These are phyloP conservation scores for Hygrophorus russula DNA, from an alignment of 768 basidiomycete species.

Conservation along the genomic window DNA sequence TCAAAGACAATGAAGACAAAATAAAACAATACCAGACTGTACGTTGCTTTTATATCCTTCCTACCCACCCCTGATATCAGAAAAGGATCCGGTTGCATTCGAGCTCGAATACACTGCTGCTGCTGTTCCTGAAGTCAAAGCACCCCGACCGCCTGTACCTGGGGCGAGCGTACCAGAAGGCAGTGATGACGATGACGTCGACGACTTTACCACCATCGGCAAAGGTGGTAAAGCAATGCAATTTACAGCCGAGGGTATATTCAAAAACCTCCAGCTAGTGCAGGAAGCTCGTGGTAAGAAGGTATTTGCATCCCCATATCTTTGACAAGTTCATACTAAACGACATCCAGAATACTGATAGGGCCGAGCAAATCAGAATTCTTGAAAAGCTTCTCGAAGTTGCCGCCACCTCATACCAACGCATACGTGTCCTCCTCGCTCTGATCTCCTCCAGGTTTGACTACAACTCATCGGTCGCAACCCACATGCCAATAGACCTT, in stretches of 20 bases:
- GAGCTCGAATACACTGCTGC: conserved; percentile 59
- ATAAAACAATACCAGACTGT: conserved; percentile 74
- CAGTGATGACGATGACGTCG: conserved; percentile 38
- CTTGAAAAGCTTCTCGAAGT: conserved; percentile 81
- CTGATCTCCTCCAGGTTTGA: conserved; percentile 94
- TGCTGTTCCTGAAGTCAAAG: conserved; percentile 33
- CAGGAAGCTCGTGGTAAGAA: conserved; percentile 96
- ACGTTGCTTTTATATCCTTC: conserved; percentile 12
- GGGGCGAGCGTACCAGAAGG: conserved; percentile 10
- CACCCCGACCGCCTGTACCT: neutral
- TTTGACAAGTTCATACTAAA: conserved; percentile 1
- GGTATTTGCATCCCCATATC: conserved; percentile 28
- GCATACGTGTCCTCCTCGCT: conserved; percentile 87
- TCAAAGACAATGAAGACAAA: conserved; percentile 81
- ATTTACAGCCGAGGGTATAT: conserved; percentile 76
- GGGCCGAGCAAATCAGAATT: conserved; percentile 87
- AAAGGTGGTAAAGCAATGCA: conserved; percentile 79
- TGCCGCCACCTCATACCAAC: conserved; percentile 81
- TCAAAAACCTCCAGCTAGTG: conserved; percentile 84
- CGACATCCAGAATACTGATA: conserved; percentile 77
- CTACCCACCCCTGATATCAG: neutral
- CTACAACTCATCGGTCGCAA: conserved; percentile 80
- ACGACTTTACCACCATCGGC: conserved; percentile 84
- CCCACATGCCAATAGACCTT: conserved; percentile 86
- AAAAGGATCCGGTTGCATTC: conserved; percentile 82